Evolutionary conservation across 2,329 filamentous ascomycete species (phyloP).

Genomic region (Lasiodiplodia citricola): DNA sequence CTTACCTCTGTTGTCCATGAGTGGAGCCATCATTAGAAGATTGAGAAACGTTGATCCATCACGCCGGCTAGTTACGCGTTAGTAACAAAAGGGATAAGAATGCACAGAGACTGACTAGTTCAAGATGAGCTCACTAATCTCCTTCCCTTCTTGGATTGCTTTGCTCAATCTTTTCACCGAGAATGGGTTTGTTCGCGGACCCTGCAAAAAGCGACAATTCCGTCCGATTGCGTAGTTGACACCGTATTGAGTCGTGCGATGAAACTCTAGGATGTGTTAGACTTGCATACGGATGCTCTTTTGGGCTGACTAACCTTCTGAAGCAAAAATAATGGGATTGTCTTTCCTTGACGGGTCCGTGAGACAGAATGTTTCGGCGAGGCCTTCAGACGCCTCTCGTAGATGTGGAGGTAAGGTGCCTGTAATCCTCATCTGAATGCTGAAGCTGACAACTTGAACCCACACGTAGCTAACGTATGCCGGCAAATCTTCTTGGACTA

Average conservation of each 20-base stretch:
- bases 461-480: constrained; percentile 74
- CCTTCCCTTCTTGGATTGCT: constrained; percentile 66
- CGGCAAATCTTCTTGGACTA: constrained; percentile 72
- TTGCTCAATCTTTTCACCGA: constrained; percentile 68
- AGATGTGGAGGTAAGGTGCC: constrained; percentile 69
- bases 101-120: constrained; percentile 64
- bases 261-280: constrained; percentile 63
- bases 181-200: constrained; percentile 69
- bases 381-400: constrained; percentile 71
- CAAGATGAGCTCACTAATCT: constrained; percentile 75
- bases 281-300: neutral
- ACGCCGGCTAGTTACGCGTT: constrained; percentile 57
- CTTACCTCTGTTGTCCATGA: constrained; percentile 70
- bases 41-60: constrained; percentile 81
- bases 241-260: constrained; percentile 76
- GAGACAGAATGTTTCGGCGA: constrained; percentile 78
- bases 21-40: constrained; percentile 73
- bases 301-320: constrained; percentile 61
- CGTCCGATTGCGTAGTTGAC: constrained; percentile 74
- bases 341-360: constrained; percentile 75
- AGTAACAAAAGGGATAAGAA: constrained; percentile 22
- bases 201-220: constrained; percentile 80
- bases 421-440: constrained; percentile 70
- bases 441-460: constrained; percentile 71
- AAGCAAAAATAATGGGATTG: constrained; percentile 79